phyloP scores from a whole-genome alignment of 495 filamentous ascomycete species.

The Aspergillus ellipticus region DNA sequence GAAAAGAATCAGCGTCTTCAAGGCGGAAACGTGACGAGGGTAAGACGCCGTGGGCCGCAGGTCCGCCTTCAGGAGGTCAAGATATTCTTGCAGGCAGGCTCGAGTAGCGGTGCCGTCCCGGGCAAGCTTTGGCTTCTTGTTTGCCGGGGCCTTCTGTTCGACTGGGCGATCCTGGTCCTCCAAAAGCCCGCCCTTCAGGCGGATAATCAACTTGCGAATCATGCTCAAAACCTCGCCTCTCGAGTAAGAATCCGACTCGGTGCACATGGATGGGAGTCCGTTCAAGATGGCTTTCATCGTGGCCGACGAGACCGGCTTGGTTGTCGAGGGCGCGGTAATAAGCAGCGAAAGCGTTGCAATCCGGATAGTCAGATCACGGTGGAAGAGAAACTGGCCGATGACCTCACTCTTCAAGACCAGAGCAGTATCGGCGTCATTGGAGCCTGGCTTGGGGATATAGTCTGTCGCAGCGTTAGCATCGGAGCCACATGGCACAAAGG shows the following conservation, averaged over 20 bases:
- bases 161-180: constrained; percentile 16
- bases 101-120: constrained; percentile 43
- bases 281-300: constrained; percentile 57
- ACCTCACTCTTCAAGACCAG: constrained; percentile 39
- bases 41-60: constrained; percentile 75
- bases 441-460: constrained; percentile 24
- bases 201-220: constrained; percentile 63
- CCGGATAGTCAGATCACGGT: constrained; percentile 59
- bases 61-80: constrained; percentile 65
- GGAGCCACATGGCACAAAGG: not conserved
- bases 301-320: constrained; percentile 60
- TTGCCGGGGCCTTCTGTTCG: constrained; percentile 7
- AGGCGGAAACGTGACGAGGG: constrained; percentile 75
- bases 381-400: constrained; percentile 55
- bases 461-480: constrained; percentile 24
- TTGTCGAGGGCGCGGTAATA: constrained; percentile 62
- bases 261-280: constrained; percentile 64
- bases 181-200: constrained; percentile 47
- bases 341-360: constrained; percentile 73
- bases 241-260: constrained; percentile 79
- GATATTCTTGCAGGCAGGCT: constrained; percentile 64
- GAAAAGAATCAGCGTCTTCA: constrained; percentile 62
- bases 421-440: constrained; percentile 14
- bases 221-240: constrained; percentile 70
- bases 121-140: constrained; percentile 18